Conservation (phyloP, 2,329 filamentous ascomycete species). For the Fusarium sp. region DNA sequence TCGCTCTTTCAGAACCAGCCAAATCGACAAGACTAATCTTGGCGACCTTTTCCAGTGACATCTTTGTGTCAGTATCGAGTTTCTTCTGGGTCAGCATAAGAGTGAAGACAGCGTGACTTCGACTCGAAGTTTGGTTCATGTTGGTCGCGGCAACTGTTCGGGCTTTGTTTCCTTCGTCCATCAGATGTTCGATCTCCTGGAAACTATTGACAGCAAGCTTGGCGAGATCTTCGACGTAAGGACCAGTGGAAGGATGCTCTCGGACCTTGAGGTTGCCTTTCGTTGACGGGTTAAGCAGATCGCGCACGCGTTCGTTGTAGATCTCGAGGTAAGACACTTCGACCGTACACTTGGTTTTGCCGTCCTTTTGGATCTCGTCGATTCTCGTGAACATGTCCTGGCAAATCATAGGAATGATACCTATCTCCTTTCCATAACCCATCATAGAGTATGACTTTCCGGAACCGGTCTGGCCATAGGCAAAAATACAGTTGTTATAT, state of each 20-base stretch:
- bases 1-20: slow-evolving; percentile 95
- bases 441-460: slow-evolving; percentile 99
- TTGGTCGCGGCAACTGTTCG: slow-evolving; percentile 97
- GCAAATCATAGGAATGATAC: slow-evolving; percentile 96
- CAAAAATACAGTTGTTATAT: slow-evolving; percentile 99
- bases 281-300: slow-evolving; percentile 92
- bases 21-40: slow-evolving; percentile 98
- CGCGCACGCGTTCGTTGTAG: slow-evolving; percentile 97
- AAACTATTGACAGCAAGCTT: slow-evolving; percentile 95
- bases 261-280: slow-evolving; percentile 97
- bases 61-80: slow-evolving; percentile 89
- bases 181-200: slow-evolving; percentile 93
- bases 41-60: slow-evolving; percentile 97
- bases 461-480: slow-evolving; percentile 97
- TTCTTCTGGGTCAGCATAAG: slow-evolving; percentile 95
- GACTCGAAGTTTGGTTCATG: slow-evolving; percentile 99
- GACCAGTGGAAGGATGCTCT: slow-evolving; percentile 96
- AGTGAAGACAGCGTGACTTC: slow-evolving; percentile 98
- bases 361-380: slow-evolving; percentile 73
- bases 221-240: slow-evolving; percentile 97
- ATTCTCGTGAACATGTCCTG: slow-evolving; percentile 98
- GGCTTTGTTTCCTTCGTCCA: slow-evolving; percentile 99
- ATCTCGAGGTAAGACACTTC: slow-evolving; percentile 99
- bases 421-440: slow-evolving; percentile 95
- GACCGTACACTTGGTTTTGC: slow-evolving; percentile 86